Evolutionary conservation across 2,329 filamentous ascomycete genomes (phyloP), one percentile per base, ranked within the genome.

Genomic region (Beauveria pseudobassiana): DNA sequence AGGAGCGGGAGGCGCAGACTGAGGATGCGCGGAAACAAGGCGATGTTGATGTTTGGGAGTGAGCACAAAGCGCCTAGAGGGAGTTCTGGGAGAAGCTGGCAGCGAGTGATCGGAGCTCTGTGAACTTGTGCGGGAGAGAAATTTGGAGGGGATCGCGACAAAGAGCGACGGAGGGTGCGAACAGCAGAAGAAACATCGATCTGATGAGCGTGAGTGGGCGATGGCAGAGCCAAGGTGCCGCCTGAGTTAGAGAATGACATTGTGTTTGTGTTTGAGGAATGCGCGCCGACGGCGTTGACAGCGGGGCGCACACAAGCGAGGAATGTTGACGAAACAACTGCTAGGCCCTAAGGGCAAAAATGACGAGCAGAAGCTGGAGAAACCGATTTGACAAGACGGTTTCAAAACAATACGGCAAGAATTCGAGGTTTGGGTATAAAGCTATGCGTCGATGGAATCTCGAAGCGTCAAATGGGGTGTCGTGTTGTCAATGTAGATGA

Each of bases 101-200:
- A 78, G 76, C 61, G 85, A 83, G 65, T 72, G 71, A 40, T 81
- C 76, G 16, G 79, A 78, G 62, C 72, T 75, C 64, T 80, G 77
- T 0, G 81, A 82, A 50, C 74, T 74, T 51, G 77, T 73, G 65
- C 80, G 79, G 56, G 75, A 73, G 42, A 96, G 78, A 62, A 95
- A 93, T 74, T 95, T 96, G 38, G 93, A 96, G 12, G 93, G n/a
- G 93, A 97, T 69, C 92, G 85, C 62, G 93, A 97, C 65, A 97
- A 81, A 28, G 93, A 96, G 68, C 91, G 89, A 66, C 93, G 85
- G 63, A 97, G 80, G 69, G 91, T 90, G 71, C 91, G 85, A 65
- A 96, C 89, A 63, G 90, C 88, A 56, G 90, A 87, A 64, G 89
- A 88, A 66, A 91, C 86, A 77, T 96, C 90, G 69, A 93, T 88